phyloP scores from a whole-genome alignment of 192 early-diverging fungal genomes.

The Jimgerdemannia flammicorona region DNA sequence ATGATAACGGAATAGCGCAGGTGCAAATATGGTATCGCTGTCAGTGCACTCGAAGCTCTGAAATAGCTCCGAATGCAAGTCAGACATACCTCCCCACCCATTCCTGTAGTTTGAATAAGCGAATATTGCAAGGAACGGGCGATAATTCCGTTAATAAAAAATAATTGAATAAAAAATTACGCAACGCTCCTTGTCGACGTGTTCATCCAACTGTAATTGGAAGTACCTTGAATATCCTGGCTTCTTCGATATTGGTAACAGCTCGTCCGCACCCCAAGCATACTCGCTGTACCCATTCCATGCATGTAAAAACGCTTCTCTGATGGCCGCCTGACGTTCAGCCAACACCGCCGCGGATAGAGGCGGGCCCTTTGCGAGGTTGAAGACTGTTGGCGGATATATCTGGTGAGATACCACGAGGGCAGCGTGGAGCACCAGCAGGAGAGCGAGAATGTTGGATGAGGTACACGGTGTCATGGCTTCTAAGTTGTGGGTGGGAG shows the following conservation, averaged over 20 bases:
- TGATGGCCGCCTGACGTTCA: constrained; percentile 25
- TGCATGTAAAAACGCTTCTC: constrained; percentile 58
- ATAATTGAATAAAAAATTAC: not conserved
- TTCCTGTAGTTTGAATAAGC: constrained; percentile 16
- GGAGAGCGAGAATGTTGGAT: too few relatives aligned
- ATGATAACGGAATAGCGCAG: not conserved
- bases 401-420: too few relatives aligned
- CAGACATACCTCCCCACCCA: constrained; percentile 45
- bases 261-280: constrained; percentile 76
- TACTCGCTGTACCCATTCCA: constrained; percentile 73
- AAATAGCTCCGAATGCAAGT: not conserved
- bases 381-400: not conserved
- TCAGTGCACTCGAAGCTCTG: not conserved
- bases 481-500: too few relatives aligned
- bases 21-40: not conserved
- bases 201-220: not conserved
- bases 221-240: constrained; percentile 27
- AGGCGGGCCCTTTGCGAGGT: not conserved
- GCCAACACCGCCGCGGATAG: not conserved
- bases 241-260: constrained; percentile 31
- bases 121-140: too few relatives aligned
- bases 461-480: too few relatives aligned
- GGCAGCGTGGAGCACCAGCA: too few relatives aligned
- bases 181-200: too few relatives aligned
- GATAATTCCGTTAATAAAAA: not conserved